These are phyloP conservation scores for Fusarium incarnatum DNA, from an alignment of 2,329 filamentous ascomycete genomes.

Conservation along the genomic window DNA sequence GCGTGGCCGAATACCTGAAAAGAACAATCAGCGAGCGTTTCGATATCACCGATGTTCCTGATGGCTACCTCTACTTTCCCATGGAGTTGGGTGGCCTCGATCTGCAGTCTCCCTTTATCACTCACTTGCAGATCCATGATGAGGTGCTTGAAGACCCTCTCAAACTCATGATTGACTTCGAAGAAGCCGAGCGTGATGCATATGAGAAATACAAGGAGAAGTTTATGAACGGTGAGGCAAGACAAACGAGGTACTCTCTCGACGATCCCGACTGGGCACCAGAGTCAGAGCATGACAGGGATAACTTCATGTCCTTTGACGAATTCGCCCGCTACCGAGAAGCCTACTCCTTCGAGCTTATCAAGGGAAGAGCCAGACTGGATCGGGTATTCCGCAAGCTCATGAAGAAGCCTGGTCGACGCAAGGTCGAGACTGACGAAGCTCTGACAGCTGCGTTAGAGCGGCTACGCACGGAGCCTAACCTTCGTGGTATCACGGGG, in stretches of 20 bases:
- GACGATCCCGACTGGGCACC: constrained; percentile 48
- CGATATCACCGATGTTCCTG: constrained; percentile 55
- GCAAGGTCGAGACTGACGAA: constrained; percentile 44
- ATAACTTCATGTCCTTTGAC: constrained; percentile 58
- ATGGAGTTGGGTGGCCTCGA: constrained; percentile 60
- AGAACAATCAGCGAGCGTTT: constrained; percentile 65
- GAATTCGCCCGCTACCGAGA: constrained; percentile 60
- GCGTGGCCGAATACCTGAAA: constrained; percentile 68
- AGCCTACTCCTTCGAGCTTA: constrained; percentile 50
- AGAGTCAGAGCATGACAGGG: constrained; percentile 45
- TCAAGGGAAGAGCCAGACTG: constrained; percentile 41
- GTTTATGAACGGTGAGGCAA: constrained; percentile 50
- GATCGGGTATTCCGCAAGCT: constrained; percentile 52
- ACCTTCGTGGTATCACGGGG: constrained; percentile 37
- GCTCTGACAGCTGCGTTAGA: constrained; percentile 39
- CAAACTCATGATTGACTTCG: constrained; percentile 47
- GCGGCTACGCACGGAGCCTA: constrained; percentile 31
- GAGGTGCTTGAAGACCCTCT: constrained; percentile 48
- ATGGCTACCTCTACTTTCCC: constrained; percentile 61
- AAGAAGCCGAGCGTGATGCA: constrained; percentile 50
- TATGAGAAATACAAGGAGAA: constrained; percentile 52
- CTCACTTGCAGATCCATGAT: constrained; percentile 55
- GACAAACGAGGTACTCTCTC: constrained; percentile 1
- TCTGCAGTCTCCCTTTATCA: constrained; percentile 59
- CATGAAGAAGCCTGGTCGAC: constrained; percentile 49